Percentiles rank a stretch among this genome's conserved stretches.
phyloP scores from a whole-genome alignment of 2,329 filamentous ascomycete species.

The Paramyrothecium roridum region DNA sequence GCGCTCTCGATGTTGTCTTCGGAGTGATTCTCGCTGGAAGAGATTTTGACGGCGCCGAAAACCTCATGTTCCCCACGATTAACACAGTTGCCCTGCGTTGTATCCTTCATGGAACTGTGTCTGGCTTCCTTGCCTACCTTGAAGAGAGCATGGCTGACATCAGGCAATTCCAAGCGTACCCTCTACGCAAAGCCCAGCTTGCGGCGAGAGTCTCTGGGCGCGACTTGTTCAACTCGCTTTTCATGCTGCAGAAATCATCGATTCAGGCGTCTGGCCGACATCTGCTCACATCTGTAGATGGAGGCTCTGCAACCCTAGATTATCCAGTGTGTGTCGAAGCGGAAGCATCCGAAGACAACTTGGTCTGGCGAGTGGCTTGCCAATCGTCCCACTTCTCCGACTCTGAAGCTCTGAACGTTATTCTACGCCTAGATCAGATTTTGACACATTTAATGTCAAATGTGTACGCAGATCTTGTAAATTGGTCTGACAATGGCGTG shows the following conservation, averaged over 20 bases:
- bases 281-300: conserved; percentile 62
- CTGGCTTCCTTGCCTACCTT: conserved; percentile 66
- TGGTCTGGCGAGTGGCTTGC: conserved; percentile 73
- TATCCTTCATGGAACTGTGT: conserved; percentile 65
- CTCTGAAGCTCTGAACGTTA: conserved; percentile 43
- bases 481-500: conserved; percentile 46
- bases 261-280: conserved; percentile 3
- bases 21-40: conserved; percentile 82
- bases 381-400: conserved; percentile 52
- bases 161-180: conserved; percentile 71
- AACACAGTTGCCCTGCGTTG: conserved; percentile 78
- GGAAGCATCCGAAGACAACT: conserved; percentile 51
- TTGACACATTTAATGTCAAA: conserved; percentile 52
- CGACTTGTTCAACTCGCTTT: conserved; percentile 52
- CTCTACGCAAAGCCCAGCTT: conserved; percentile 66
- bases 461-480: conserved; percentile 48
- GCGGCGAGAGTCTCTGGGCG: conserved; percentile 27
- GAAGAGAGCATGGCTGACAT: conserved; percentile 67
- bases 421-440: conserved; percentile 57
- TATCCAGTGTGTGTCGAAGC: conserved; percentile 82
- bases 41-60: conserved; percentile 66
- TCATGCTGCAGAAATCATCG: conserved; percentile 46
- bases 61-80: conserved; percentile 83
- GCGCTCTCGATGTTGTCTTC: conserved; percentile 72
- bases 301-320: conserved; percentile 64